Percentiles rank a stretch among this genome's conserved stretches.
These are phyloP conservation scores for Cladosporium cucumerinum DNA, from an alignment of 2,329 filamentous ascomycete genomes.

Conservation along the genomic window DNA sequence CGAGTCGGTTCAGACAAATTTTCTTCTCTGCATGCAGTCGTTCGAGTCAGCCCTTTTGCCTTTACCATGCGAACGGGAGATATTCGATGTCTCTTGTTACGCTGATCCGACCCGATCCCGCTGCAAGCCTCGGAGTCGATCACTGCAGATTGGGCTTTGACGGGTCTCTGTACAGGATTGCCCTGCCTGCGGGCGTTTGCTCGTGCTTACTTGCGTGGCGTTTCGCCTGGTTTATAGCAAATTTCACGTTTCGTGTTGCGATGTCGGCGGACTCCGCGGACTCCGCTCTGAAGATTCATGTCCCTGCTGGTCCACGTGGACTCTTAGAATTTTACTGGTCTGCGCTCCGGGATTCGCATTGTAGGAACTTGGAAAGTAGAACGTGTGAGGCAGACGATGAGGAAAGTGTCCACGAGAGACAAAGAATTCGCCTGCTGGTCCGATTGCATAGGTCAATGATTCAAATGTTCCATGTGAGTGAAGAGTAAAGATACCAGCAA, in stretches of 20 bases:
- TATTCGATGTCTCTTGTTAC: neutral
- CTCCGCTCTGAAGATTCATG: neutral
- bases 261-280: neutral
- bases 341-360: neutral
- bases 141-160: neutral
- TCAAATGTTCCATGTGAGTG: neutral
- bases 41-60: slow-evolving; percentile 1
- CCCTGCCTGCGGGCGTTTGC: neutral
- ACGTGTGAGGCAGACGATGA: neutral
- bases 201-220: neutral
- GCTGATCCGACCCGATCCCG: neutral
- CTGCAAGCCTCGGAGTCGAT: neutral
- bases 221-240: neutral
- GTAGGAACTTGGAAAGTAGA: neutral
- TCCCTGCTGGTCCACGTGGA: neutral
- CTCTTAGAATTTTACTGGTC: neutral
- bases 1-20: neutral
- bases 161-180: neutral
- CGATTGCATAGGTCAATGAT: neutral
- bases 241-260: neutral
- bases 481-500: neutral
- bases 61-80: neutral
- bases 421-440: neutral
- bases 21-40: neutral
- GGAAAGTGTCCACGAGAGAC: neutral